Conservation (phyloP, 495 filamentous ascomycete species). For the Lindgomyces ingoldianus region DNA sequence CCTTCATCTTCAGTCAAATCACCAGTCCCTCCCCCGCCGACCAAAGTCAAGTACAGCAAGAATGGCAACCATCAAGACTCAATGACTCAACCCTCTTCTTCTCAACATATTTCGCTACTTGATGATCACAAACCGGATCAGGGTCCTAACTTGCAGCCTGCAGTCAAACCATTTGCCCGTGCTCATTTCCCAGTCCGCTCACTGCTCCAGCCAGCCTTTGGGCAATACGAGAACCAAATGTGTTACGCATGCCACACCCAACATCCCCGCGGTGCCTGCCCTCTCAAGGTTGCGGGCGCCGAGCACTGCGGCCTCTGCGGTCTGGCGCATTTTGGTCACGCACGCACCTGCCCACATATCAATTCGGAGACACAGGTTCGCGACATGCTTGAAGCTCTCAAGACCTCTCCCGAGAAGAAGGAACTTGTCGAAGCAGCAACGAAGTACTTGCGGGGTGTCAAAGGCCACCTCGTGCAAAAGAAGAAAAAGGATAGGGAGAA, state of each 20-base stretch:
- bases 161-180: constrained; percentile 31
- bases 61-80: background rate
- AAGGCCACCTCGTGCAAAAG: constrained; percentile 52
- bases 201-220: constrained; percentile 15
- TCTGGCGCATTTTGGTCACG: constrained; percentile 61
- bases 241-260: constrained; percentile 58
- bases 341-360: constrained; percentile 63
- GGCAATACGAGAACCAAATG: constrained; percentile 4
- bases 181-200: constrained; percentile 27
- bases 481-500: constrained; percentile 46
- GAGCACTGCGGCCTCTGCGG: constrained; percentile 70
- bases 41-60: background rate
- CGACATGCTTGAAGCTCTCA: constrained; percentile 62
- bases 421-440: constrained; percentile 55
- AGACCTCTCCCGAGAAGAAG: constrained; percentile 56
- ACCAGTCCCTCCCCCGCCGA: background rate
- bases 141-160: background rate
- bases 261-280: constrained; percentile 61
- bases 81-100: background rate
- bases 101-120: background rate
- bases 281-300: constrained; percentile 59
- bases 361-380: constrained; percentile 57
- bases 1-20: background rate
- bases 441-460: constrained; percentile 58
- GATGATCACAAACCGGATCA: background rate